Base-by-base conservation (phyloP, 192 early-diverging fungal genomes). In the Coemansia sp. region DNA sequence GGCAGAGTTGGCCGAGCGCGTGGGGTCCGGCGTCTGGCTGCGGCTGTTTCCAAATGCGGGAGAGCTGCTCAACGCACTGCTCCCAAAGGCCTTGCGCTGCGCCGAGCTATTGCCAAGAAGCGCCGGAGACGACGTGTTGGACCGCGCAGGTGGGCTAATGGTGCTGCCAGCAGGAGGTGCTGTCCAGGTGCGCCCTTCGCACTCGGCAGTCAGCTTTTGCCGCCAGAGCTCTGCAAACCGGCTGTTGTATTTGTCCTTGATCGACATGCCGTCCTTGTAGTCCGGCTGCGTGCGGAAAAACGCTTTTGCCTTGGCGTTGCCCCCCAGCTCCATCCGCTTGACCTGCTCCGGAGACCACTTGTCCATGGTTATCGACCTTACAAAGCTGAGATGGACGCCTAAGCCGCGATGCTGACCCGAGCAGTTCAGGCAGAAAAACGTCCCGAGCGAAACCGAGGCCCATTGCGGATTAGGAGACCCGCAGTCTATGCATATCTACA, bases 311-410 rank as follows among this genome's bases (percentile, higher is more conserved):
- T 89, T 90, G 47, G 82, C 74, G 72, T 98, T 98, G 13, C 97
- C 97, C 64, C 94, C 97, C 47, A 86, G 68, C 80, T 88, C 81
- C 95, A 99, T 99, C 55, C 94, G 89, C 70, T 91, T 94, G 56
- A 93, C 76, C 74, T 99, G 97, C 75, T 97, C 94, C 28, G 91
- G 87, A 35, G 85, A 88, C 95, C 95, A 99, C 66, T 91, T 91
- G 78, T 99, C 97, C 97, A 99, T 99, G 5, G 89, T 90, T 58
- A 98, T 91, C 3, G 97, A 99, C n/a, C 97, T 88, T 46, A 99
- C 97, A 85, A 99, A 99, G 73, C 88, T 90, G 67, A 88, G 75
- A 56, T 89, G 86, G 27, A 89, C 85, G 65, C 93, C 92, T 46
- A 93, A 83, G 0, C 88, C 88, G 50, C 93, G 85, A 82, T 97